Conservation (phyloP, 2,329 filamentous ascomycete species). For the Botryosphaeria dothidea region DNA sequence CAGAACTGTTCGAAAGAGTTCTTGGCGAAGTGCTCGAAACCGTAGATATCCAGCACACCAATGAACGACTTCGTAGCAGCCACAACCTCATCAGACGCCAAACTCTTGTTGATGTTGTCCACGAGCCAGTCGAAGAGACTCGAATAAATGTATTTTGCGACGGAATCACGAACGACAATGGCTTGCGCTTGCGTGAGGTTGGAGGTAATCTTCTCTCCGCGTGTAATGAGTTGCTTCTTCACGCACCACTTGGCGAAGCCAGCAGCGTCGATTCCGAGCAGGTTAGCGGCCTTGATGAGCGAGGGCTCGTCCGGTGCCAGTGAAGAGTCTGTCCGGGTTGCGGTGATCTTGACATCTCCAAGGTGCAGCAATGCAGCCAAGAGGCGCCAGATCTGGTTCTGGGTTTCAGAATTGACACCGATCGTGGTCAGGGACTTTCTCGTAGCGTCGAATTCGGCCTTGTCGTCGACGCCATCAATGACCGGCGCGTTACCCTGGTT, state of each 20-base stretch:
- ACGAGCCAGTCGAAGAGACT: slow-evolving; percentile 99
- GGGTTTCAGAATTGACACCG: slow-evolving; percentile 73
- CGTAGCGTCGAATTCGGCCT: slow-evolving; percentile 87
- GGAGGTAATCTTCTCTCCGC: slow-evolving; percentile 96
- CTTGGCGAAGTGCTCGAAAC: slow-evolving; percentile 98
- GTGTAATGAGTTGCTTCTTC: slow-evolving; percentile 96
- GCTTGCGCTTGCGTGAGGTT: slow-evolving; percentile 94
- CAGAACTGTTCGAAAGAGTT: slow-evolving; percentile 99
- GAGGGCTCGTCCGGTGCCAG: slow-evolving; percentile 79
- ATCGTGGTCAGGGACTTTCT: slow-evolving; percentile 85
- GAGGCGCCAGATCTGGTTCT: slow-evolving; percentile 84
- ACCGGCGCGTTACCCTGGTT: slow-evolving; percentile 91
- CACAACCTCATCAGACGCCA: slow-evolving; percentile 86
- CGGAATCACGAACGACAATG: slow-evolving; percentile 90
- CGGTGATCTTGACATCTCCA: slow-evolving; percentile 94
- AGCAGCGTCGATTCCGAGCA: slow-evolving; percentile 81
- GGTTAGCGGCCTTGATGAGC: slow-evolving; percentile 75
- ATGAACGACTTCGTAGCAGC: slow-evolving; percentile 86
- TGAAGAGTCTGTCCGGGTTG: slow-evolving; percentile 83
- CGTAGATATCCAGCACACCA: slow-evolving; percentile 98
- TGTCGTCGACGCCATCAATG: slow-evolving; percentile 95
- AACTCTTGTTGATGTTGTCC: slow-evolving; percentile 88
- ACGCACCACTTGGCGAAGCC: slow-evolving; percentile 98
- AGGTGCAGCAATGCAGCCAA: slow-evolving; percentile 90
- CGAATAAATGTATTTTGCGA: slow-evolving; percentile 98